A percentile compares a stretch with the other conserved stretches of the same genome.
Conservation (phyloP, 2,329 filamentous ascomycete genomes). For the Hypoxylon rubiginosum region DNA sequence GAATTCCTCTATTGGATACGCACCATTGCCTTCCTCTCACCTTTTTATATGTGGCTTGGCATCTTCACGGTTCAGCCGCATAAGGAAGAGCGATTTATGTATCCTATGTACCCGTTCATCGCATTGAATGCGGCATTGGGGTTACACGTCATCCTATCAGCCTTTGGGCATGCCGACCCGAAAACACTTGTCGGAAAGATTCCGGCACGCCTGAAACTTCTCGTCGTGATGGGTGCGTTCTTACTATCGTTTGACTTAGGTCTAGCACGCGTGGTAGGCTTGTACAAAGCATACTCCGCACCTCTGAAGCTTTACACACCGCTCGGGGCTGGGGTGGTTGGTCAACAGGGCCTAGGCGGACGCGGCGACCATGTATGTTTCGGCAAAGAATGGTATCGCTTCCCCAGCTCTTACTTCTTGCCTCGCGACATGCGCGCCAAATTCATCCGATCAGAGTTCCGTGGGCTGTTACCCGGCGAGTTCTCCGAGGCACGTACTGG, state of each 20-base stretch:
- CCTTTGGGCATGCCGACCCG: conserved; percentile 78
- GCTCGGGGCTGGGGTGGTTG: conserved; percentile 68
- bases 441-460: conserved; percentile 92
- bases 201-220: conserved; percentile 80
- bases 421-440: conserved; percentile 87
- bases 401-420: conserved; percentile 92
- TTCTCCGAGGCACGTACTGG: conserved; percentile 81
- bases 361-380: conserved; percentile 83
- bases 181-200: conserved; percentile 77
- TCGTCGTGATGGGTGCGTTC: conserved; percentile 70
- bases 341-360: conserved; percentile 64
- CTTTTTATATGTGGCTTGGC: conserved; percentile 93
- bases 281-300: conserved; percentile 85
- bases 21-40: conserved; percentile 81
- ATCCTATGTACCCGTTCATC: conserved; percentile 91
- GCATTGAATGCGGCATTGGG: conserved; percentile 89
- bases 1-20: conserved; percentile 79
- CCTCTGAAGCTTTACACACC: conserved; percentile 79
- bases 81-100: conserved; percentile 99
- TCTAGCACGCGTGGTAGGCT: conserved; percentile 78
- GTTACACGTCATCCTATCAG: conserved; percentile 82
- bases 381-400: conserved; percentile 98
- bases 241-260: conserved; percentile 75
- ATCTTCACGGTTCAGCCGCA: conserved; percentile 95
- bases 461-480: conserved; percentile 88